Percentiles rank a stretch among this genome's conserved stretches.
These are phyloP conservation scores for Vigna angularis DNA, from an alignment of 306 rosid genomes.

Conservation along the genomic window DNA sequence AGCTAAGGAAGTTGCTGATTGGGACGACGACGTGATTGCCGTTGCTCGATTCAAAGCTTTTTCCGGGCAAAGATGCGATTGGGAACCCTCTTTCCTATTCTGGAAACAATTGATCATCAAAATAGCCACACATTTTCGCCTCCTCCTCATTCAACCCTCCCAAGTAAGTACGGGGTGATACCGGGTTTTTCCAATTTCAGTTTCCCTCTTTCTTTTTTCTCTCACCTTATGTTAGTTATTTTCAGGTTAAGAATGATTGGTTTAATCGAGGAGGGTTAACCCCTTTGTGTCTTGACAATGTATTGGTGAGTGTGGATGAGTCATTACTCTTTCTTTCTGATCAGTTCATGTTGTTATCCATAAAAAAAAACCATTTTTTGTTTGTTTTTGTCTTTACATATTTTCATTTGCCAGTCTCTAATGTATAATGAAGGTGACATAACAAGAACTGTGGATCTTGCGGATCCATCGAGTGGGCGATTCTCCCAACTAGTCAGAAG, in stretches of 20 bases:
- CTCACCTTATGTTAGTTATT: constrained; percentile 2
- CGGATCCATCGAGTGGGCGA: constrained; percentile 66
- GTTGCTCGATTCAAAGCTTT: constrained; percentile 86
- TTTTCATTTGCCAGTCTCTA: constrained; percentile 59
- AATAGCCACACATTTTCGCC: constrained; percentile 60
- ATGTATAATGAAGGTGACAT: constrained; percentile 83
- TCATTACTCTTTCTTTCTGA: background rate
- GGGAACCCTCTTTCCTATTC: constrained; percentile 72
- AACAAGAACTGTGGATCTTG: constrained; percentile 57
- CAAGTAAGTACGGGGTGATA: constrained; percentile 40
- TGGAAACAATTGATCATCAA: constrained; percentile 75
- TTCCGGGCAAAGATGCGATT: constrained; percentile 86
- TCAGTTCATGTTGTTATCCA: background rate
- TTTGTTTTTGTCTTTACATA: constrained; percentile 40
- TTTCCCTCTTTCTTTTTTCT: background rate
- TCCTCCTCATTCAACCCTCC: constrained; percentile 62
- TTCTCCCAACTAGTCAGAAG: constrained; percentile 57
- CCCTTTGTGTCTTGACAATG: constrained; percentile 80
- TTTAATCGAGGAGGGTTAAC: constrained; percentile 82
- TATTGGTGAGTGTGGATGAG: constrained; percentile 59
- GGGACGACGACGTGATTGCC: constrained; percentile 71
- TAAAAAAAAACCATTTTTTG: background rate
- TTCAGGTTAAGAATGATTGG: constrained; percentile 68
- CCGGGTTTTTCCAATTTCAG: constrained; percentile 7
- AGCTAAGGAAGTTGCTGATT: constrained; percentile 60